A percentile compares a stretch with the other conserved stretches of the same genome.
These are phyloP conservation scores for Cyclotella baltica DNA, from an alignment of 108 stramenopile species.

Conservation along the genomic window DNA sequence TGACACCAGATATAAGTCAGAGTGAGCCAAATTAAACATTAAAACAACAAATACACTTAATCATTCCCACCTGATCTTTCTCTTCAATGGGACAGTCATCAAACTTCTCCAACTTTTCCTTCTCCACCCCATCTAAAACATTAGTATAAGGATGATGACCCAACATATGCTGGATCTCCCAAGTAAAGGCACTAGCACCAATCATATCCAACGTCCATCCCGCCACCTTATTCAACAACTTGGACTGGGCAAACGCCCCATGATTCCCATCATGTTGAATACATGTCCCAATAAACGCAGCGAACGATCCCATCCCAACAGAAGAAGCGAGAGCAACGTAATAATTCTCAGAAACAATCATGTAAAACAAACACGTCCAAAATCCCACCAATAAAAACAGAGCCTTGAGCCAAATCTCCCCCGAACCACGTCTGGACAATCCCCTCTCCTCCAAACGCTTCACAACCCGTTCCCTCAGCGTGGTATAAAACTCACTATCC, in stretches of 20 bases:
- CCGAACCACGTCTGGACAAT: slow-evolving; percentile 45
- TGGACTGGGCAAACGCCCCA: slow-evolving; percentile 65
- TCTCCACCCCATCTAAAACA: slow-evolving; percentile 69
- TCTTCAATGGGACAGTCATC: slow-evolving; percentile 54
- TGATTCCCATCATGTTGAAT: slow-evolving; percentile 84
- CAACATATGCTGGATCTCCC: slow-evolving; percentile 83
- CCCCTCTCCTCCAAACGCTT: slow-evolving; percentile 41
- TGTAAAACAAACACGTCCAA: slow-evolving; percentile 54
- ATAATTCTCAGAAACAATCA: slow-evolving; percentile 36
- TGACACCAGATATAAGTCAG: neutral
- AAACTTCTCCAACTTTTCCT: slow-evolving; percentile 50
- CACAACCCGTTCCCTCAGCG: slow-evolving; percentile 46
- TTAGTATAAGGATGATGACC: slow-evolving; percentile 92
- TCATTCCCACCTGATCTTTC: slow-evolving; percentile 45
- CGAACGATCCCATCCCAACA: slow-evolving; percentile 57
- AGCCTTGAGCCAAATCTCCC: slow-evolving; percentile 60
- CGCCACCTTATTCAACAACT: slow-evolving; percentile 54
- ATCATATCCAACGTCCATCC: slow-evolving; percentile 77
- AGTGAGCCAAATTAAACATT: slow-evolving; percentile 2
- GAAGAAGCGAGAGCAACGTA: slow-evolving; percentile 23
- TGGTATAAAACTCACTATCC: slow-evolving; percentile 55
- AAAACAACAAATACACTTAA: neutral
- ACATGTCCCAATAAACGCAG: slow-evolving; percentile 62
- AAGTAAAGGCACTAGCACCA: slow-evolving; percentile 63
- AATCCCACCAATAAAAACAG: slow-evolving; percentile 52